A percentile compares a stretch with the other conserved stretches of the same genome.
Evolutionary conservation across 148 eudicot species (phyloP).

Genomic region (Silene uniflora): DNA sequence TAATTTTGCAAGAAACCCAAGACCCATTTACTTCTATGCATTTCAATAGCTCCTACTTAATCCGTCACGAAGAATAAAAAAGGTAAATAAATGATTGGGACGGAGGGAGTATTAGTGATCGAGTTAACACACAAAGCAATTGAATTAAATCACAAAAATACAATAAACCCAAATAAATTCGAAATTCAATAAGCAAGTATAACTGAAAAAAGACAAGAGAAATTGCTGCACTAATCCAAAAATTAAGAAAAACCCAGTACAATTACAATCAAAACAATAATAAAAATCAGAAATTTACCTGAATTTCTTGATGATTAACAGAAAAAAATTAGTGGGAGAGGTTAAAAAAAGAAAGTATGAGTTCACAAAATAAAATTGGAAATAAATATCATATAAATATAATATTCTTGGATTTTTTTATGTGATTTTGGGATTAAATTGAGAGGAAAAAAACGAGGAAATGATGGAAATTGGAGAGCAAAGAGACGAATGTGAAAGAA

Average conservation of each 20-base stretch:
- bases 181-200: neutral
- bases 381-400: too few species aligned
- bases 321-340: neutral
- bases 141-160: too few species aligned
- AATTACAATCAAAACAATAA: neutral
- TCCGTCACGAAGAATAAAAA: too few species aligned
- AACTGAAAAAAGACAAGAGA: neutral
- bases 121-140: too few species aligned
- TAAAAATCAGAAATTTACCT: neutral
- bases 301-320: neutral
- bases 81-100: too few species aligned
- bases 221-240: neutral
- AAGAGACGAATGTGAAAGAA: neutral
- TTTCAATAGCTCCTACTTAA: too few species aligned
- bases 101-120: too few species aligned
- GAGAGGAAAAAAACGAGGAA: constrained; percentile 5
- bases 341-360: neutral
- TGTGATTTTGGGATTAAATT: neutral
- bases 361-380: neutral
- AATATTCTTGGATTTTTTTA: neutral
- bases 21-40: too few species aligned
- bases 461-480: neutral
- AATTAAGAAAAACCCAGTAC: neutral
- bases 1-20: too few species aligned
- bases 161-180: neutral